Evolutionary conservation across 148 eudicot species (phyloP).

Genomic region (Vaccinium macrocarpon): DNA sequence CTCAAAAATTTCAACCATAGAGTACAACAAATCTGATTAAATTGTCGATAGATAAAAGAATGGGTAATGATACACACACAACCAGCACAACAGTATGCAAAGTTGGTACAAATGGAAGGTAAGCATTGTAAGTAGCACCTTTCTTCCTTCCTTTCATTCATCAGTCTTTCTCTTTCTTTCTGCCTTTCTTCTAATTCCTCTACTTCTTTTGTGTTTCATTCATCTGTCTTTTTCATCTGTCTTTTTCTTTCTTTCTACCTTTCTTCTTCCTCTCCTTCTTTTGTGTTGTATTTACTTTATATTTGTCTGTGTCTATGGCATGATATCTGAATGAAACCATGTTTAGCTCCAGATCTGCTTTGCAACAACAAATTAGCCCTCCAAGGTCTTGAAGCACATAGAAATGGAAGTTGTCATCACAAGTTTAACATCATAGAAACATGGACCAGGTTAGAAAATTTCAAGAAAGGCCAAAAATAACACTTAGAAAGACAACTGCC

Average conservation of each 20-base stretch:
- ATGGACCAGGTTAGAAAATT: neutral
- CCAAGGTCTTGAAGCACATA: conserved; percentile 9
- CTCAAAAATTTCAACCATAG: neutral
- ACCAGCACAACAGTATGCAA: neutral
- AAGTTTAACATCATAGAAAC: neutral
- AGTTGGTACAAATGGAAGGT: neutral
- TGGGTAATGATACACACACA: neutral
- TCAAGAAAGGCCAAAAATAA: neutral
- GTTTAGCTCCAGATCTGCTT: conserved; percentile 2
- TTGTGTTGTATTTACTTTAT: neutral
- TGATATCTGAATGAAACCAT: neutral
- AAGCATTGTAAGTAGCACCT: neutral
- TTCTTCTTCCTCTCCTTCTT: neutral
- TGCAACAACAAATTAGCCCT: conserved; percentile 10
- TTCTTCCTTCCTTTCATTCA: neutral
- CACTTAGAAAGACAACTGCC: neutral
- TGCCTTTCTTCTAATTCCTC: too few relatives aligned
- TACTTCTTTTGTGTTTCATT: too few relatives aligned
- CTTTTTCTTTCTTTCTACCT: neutral
- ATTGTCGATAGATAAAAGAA: neutral
- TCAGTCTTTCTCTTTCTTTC: too few relatives aligned
- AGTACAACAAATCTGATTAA: neutral
- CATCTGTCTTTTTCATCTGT: neutral
- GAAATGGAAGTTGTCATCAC: neutral
- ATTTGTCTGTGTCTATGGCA: neutral